Evolutionary conservation across 1,139 yeast genomes (phyloP).

Genomic region (Debaryomycetaceae sp.): DNA sequence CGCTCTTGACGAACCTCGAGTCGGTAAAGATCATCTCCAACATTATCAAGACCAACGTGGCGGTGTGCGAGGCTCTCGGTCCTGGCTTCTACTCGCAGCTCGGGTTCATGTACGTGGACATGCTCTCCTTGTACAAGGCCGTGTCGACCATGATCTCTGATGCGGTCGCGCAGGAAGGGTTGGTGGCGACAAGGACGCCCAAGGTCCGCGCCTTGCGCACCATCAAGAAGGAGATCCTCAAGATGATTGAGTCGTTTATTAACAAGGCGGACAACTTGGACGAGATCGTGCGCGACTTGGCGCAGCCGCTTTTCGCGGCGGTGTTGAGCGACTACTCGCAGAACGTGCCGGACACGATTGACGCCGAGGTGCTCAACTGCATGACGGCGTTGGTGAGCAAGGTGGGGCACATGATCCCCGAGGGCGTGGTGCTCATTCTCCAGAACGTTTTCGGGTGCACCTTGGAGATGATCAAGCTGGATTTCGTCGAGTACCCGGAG

Average conservation of each 20-base stretch:
- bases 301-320: slow-evolving; percentile 75
- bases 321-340: slow-evolving; percentile 82
- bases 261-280: slow-evolving; percentile 80
- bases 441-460: slow-evolving; percentile 94
- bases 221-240: slow-evolving; percentile 86
- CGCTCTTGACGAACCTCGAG: slow-evolving; percentile 69
- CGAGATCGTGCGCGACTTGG: slow-evolving; percentile 73
- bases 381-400: slow-evolving; percentile 82
- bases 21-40: slow-evolving; percentile 89
- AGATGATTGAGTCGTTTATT: slow-evolving; percentile 80
- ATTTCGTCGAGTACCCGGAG: slow-evolving; percentile 94
- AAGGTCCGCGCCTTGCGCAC: slow-evolving; percentile 92
- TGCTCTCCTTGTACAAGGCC: slow-evolving; percentile 82
- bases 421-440: slow-evolving; percentile 76
- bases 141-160: slow-evolving; percentile 83
- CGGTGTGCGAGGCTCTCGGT: slow-evolving; percentile 89
- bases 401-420: slow-evolving; percentile 83
- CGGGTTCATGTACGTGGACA: slow-evolving; percentile 76
- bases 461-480: slow-evolving; percentile 87
- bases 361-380: slow-evolving; percentile 93
- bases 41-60: slow-evolving; percentile 85
- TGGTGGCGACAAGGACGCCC: slow-evolving; percentile 90
- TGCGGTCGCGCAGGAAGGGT: slow-evolving; percentile 68
- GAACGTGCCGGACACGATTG: slow-evolving; percentile 93
- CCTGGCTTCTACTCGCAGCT: slow-evolving; percentile 86